phyloP scores from a whole-genome alignment of 768 basidiomycete species.

The Xanthoconium purpureum region DNA sequence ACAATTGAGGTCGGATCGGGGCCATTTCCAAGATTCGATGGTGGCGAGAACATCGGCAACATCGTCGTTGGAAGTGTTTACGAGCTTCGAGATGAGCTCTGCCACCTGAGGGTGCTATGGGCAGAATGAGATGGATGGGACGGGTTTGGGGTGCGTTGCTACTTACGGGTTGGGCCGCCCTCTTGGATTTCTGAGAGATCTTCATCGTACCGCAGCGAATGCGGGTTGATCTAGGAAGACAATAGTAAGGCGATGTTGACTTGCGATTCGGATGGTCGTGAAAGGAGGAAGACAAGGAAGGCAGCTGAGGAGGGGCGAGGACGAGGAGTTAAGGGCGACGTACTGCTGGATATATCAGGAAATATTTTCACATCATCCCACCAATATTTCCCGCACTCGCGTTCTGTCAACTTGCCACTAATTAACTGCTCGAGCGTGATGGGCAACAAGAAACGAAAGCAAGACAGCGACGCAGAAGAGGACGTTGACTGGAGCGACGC shows the following conservation, averaged over 20 bases:
- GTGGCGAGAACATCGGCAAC: constrained; percentile 62
- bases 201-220: constrained; percentile 70
- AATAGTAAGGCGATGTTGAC: neutral
- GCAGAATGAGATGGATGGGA: constrained; percentile 8
- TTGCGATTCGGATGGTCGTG: constrained; percentile 7
- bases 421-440: neutral
- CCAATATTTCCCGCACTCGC: constrained; percentile 8
- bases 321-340: constrained; percentile 21
- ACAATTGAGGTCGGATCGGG: constrained; percentile 92
- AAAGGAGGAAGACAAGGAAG: constrained; percentile 13
- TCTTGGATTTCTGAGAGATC: constrained; percentile 84
- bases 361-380: constrained; percentile 21
- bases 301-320: neutral
- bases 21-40: constrained; percentile 89
- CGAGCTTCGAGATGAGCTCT: constrained; percentile 71
- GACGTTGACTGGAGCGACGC: constrained; percentile 2
- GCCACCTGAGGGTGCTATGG: constrained; percentile 73
- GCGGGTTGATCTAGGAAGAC: constrained; percentile 30
- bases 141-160: neutral
- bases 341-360: constrained; percentile 32
- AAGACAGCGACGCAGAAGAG: constrained; percentile 15
- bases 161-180: constrained; percentile 72
- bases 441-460: constrained; percentile 20
- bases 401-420: neutral
- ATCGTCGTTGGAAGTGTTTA: constrained; percentile 65